These are phyloP conservation scores for Mycosarcoma mackinlayi DNA, from an alignment of 1,284 basidiomycete species.

Conservation along the genomic window DNA sequence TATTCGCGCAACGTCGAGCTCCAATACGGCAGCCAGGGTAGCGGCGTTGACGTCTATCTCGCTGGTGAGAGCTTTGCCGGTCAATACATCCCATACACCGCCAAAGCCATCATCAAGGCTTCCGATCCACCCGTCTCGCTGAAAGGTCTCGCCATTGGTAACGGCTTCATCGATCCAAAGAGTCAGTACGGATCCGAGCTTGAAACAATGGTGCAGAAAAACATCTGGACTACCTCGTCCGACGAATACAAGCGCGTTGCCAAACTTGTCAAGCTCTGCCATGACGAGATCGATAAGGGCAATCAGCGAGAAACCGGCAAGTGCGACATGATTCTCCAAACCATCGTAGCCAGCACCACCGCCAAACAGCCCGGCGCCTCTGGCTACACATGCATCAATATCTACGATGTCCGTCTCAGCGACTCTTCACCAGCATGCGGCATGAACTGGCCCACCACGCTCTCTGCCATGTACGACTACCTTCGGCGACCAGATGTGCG, in stretches of 20 bases:
- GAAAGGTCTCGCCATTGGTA: constrained; percentile 89
- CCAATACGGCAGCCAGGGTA: constrained; percentile 65
- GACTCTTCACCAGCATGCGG: constrained; percentile 90
- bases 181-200: constrained; percentile 90
- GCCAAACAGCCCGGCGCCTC: constrained; percentile 25
- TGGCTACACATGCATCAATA: constrained; percentile 82
- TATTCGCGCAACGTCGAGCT: constrained; percentile 70
- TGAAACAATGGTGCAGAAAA: constrained; percentile 84
- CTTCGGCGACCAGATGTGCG: constrained; percentile 86
- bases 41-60: constrained; percentile 77
- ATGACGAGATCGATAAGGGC: constrained; percentile 69
- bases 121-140: constrained; percentile 73
- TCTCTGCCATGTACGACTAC: constrained; percentile 80
- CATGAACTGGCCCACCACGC: constrained; percentile 97
- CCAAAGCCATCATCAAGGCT: constrained; percentile 81
- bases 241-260: constrained; percentile 70
- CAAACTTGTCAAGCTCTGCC: constrained; percentile 76
- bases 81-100: constrained; percentile 71
- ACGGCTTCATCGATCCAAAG: constrained; percentile 94
- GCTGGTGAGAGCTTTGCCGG: constrained; percentile 46
- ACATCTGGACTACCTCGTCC: constrained; percentile 80
- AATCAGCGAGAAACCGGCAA: constrained; percentile 75
- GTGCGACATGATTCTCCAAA: constrained; percentile 78
- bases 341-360: constrained; percentile 74
- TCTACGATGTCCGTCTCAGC: constrained; percentile 90